Evolutionary conservation across 805 yeast genomes (phyloP), one percentile per base, ranked within the genome.

Genomic region (Schizosaccharomyces japonicus): DNA sequence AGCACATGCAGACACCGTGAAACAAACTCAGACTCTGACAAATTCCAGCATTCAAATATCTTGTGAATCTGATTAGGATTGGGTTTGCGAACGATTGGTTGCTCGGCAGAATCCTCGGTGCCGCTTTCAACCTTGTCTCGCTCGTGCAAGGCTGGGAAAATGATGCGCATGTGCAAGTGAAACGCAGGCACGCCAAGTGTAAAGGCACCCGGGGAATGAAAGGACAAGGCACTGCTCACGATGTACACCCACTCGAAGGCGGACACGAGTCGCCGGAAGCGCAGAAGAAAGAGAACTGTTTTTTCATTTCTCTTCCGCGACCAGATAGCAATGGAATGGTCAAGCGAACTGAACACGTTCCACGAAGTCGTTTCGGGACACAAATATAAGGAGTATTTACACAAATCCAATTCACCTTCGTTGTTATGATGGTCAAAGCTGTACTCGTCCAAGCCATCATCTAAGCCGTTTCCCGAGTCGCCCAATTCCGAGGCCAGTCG

Each of bases 1-100:
- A 72, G 52, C 32, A 64, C 62, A 1, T 54, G 50, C 15, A 63
- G 27, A 21, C 46, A 52, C 1, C 76, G 23, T 3, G 17, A 10
- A 10, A 36, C 42, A 36, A 36, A 36, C 2, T 36, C 27, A 11
- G 25, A 10, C 27, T 36, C 42, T 5, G 27, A 19, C 17, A 36
- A 5, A 5, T 36, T 27, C 42, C 42, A 36, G 23, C 23, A 19
- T 36, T 36, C 23, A 10, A 36, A 19, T 15, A 36, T 27, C 10
- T 5, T 2, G 23, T 36, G 42, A 19, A 36, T 23, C 23, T n/a
- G 6, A 19, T 23, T 25, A 2, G 42, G 42, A 3, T 25, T 7
- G 23, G 23, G n/a, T n/a, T n/a, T n/a, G n/a, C n/a, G n/a, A n/a
- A n/a, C n/a, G n/a, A n/a, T n/a, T n/a, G n/a, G n/a, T n/a, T n/a